Evolutionary conservation across 768 basidiomycete species (phyloP).

Genomic region (Lactifluus piperatus): DNA sequence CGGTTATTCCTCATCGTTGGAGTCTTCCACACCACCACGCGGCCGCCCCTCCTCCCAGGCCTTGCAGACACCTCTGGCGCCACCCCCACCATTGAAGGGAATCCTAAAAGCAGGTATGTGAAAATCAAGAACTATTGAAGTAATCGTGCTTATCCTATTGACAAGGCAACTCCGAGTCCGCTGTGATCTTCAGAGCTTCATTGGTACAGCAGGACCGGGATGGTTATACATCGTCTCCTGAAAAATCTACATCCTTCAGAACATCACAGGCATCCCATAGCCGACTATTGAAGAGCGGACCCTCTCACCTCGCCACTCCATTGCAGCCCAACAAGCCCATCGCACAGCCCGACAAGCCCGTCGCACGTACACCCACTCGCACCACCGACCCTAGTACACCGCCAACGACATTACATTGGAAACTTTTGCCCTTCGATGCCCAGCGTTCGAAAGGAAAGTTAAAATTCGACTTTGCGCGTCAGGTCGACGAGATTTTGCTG

Average conservation of each 20-base stretch:
- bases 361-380: neutral
- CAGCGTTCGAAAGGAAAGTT: constrained; percentile 31
- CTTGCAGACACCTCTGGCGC: constrained; percentile 1
- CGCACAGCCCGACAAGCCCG: neutral
- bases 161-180: constrained; percentile 6
- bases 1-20: constrained; percentile 16
- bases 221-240: constrained; percentile 24
- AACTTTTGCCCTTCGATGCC: constrained; percentile 34
- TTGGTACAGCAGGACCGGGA: constrained; percentile 14
- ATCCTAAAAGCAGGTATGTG: constrained; percentile 20
- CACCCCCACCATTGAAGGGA: constrained; percentile 7
- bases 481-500: constrained; percentile 26
- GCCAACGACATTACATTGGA: constrained; percentile 40
- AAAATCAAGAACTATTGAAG: neutral
- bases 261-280: neutral
- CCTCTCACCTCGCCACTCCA: neutral
- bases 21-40: neutral
- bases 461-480: constrained; percentile 39
- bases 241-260: constrained; percentile 18
- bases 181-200: constrained; percentile 4
- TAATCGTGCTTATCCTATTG: constrained; percentile 1
- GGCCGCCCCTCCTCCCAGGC: constrained; percentile 3
- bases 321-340: neutral
- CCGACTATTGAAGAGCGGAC: neutral
- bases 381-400: constrained; percentile 22